phyloP scores from a whole-genome alignment of 1,284 basidiomycete species.

The Cutaneotrichosporon dermatis region DNA sequence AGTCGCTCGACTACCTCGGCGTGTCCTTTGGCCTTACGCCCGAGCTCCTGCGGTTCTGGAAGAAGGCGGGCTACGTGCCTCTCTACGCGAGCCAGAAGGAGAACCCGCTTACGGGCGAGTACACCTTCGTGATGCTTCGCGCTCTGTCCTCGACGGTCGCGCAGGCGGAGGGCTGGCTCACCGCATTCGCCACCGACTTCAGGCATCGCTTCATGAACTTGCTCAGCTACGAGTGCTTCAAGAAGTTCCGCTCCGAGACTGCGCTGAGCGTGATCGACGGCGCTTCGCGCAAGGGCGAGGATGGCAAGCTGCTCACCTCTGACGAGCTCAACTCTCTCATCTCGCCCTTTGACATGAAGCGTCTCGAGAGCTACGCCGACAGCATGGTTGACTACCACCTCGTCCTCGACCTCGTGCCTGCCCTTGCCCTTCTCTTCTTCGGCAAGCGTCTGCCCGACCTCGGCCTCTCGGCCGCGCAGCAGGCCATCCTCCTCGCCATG shows the following conservation, averaged over 20 bases:
- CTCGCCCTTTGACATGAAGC: constrained; percentile 92
- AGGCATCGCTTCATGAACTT: constrained; percentile 81
- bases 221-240: constrained; percentile 82
- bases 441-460: constrained; percentile 64
- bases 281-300: constrained; percentile 53
- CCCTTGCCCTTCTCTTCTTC: constrained; percentile 77
- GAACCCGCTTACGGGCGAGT: constrained; percentile 94
- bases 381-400: constrained; percentile 97
- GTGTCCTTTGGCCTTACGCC: constrained; percentile 94
- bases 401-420: constrained; percentile 85
- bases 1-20: constrained; percentile 88
- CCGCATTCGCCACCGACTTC: constrained; percentile 90
- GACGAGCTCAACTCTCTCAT: constrained; percentile 69
- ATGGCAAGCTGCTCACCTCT: constrained; percentile 51
- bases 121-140: constrained; percentile 91
- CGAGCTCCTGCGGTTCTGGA: constrained; percentile 92
- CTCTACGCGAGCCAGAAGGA: constrained; percentile 89
- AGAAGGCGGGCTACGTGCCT: constrained; percentile 83
- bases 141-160: constrained; percentile 58
- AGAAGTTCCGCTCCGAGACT: constrained; percentile 82
- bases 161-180: constrained; percentile 67
- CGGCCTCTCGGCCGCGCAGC: constrained; percentile 75
- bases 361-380: constrained; percentile 90
- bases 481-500: constrained; percentile 79
- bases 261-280: constrained; percentile 87